Percentiles rank a stretch among this genome's conserved stretches.
Conservation (phyloP, 1,284 basidiomycete species). For the Leccinum insolens region DNA sequence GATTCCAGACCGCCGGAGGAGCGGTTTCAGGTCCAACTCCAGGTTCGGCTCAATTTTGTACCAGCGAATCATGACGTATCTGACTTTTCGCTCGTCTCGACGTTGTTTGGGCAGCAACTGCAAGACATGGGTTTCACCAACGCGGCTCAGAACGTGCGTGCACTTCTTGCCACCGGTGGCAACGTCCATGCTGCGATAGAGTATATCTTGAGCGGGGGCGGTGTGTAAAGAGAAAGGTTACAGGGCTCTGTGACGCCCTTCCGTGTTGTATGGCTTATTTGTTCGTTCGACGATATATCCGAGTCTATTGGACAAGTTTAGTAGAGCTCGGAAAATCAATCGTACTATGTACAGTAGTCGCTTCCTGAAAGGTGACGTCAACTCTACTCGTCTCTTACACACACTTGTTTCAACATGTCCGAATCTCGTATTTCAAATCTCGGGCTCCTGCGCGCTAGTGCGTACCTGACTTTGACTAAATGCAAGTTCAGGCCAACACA, state of each 20-base stretch:
- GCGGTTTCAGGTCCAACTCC: slow-evolving; percentile 84
- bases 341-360: too few species aligned
- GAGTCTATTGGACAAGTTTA: too few species aligned
- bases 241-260: neutral
- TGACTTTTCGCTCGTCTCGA: neutral
- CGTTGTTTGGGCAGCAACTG: slow-evolving; percentile 60
- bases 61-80: neutral
- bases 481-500: too few species aligned
- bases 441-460: too few species aligned
- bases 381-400: too few species aligned
- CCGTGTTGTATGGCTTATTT: neutral
- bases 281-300: too few species aligned
- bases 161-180: slow-evolving; percentile 84
- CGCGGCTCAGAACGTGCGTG: slow-evolving; percentile 86
- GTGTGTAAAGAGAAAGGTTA: slow-evolving; percentile 41
- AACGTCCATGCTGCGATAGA: slow-evolving; percentile 91
- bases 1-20: slow-evolving; percentile 84
- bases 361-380: too few species aligned
- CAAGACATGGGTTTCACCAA: slow-evolving; percentile 89
- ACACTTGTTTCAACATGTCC: too few species aligned
- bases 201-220: slow-evolving; percentile 83
- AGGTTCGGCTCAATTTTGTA: slow-evolving; percentile 42
- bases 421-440: too few species aligned
- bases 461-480: too few species aligned
- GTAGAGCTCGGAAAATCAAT: too few species aligned